Evolutionary conservation across 108 stramenopile species (phyloP).

Genomic region (Cyclotella choctawhatcheeana): DNA sequence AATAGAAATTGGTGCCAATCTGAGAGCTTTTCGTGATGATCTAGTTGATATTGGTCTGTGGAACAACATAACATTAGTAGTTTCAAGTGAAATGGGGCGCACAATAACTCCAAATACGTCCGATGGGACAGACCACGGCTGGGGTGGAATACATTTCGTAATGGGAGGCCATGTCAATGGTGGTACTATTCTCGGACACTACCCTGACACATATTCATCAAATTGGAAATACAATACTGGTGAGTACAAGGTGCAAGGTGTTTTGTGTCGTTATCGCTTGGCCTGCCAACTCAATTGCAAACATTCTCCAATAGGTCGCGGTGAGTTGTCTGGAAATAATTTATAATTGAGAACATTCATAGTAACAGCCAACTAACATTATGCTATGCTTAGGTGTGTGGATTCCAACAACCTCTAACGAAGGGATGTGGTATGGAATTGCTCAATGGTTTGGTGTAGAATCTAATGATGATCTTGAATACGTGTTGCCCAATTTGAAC

Average conservation of each 20-base stretch:
- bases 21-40: slow-evolving; percentile 53
- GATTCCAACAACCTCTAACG: slow-evolving; percentile 43
- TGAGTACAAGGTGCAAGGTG: not conserved
- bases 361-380: no score
- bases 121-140: slow-evolving; percentile 18
- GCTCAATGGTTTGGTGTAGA: slow-evolving; percentile 31
- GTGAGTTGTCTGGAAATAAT: no score
- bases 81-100: slow-evolving; percentile 67
- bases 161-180: slow-evolving; percentile 43
- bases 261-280: not conserved
- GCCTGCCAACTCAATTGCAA: no score
- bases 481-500: slow-evolving; percentile 28
- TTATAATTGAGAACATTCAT: no score
- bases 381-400: slow-evolving; percentile 24
- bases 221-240: slow-evolving; percentile 18
- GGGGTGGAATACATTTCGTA: slow-evolving; percentile 44
- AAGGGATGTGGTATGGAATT: slow-evolving; percentile 23
- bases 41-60: slow-evolving; percentile 49
- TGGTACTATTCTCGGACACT: slow-evolving; percentile 27
- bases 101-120: slow-evolving; percentile 56
- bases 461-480: slow-evolving; percentile 7
- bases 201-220: slow-evolving; percentile 26
- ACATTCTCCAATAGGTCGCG: no score
- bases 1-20: slow-evolving; percentile 33
- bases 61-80: slow-evolving; percentile 59